Percentiles rank a stretch among this genome's conserved stretches.
Conservation (phyloP, 1,284 basidiomycete species). For the Trametes polyzona region DNA sequence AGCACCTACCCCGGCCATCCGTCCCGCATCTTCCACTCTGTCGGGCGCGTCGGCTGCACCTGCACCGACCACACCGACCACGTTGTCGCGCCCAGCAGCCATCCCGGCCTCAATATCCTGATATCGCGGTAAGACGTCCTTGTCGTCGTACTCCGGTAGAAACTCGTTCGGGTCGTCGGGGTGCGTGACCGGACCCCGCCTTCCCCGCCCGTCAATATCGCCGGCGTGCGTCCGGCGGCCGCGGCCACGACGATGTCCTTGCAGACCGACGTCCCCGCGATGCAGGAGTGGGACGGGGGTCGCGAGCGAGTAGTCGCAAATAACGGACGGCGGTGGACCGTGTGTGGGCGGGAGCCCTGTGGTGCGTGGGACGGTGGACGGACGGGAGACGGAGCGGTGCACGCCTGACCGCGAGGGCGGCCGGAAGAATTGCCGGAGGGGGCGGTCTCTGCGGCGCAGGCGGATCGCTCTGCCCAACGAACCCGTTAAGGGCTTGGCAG, state of each 20-base stretch:
- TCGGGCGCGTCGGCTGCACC: neutral
- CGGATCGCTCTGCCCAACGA: conserved; percentile 16
- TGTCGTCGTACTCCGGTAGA: conserved; percentile 26
- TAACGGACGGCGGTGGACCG: conserved; percentile 9
- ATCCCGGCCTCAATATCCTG: conserved; percentile 14
- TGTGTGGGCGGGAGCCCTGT: conserved; percentile 16
- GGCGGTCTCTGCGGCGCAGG: conserved; percentile 14
- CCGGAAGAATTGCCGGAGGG: conserved; percentile 21
- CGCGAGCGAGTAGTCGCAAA: conserved; percentile 17
- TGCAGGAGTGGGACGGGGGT: conserved; percentile 1
- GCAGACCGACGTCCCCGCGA: neutral
- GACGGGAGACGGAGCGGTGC: conserved; percentile 8
- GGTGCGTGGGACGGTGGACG: conserved; percentile 22
- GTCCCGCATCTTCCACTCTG: neutral
- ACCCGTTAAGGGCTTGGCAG: no score
- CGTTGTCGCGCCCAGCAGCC: neutral
- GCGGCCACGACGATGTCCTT: conserved; percentile 1
- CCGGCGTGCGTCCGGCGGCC: conserved; percentile 16
- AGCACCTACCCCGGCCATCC: neutral
- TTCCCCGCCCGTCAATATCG: conserved; percentile 18
- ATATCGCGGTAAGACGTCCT: conserved; percentile 23
- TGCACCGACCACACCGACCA: neutral
- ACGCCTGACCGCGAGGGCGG: conserved; percentile 1
- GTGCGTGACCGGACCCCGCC: conserved; percentile 18
- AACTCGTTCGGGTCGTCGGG: conserved; percentile 24